These are phyloP conservation scores for Alternaria postmessia DNA, from an alignment of 2,329 filamentous ascomycete genomes.

Conservation along the genomic window DNA sequence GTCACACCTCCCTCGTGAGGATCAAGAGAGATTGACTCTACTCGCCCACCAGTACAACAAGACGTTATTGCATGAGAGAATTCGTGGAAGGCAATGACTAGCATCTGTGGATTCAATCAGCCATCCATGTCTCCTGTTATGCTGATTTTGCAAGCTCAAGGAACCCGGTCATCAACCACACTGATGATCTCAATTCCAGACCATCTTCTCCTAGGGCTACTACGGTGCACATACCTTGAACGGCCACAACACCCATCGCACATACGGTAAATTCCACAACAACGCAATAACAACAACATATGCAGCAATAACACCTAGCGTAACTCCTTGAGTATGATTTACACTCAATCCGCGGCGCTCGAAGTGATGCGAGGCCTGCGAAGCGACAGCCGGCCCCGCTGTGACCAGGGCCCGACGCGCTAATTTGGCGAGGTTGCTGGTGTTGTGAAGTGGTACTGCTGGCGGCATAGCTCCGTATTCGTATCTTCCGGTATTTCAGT, in stretches of 20 bases:
- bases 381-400: conserved; percentile 33
- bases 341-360: conserved; percentile 65
- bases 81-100: conserved; percentile 84
- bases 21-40: conserved; percentile 77
- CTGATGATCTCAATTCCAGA: no score
- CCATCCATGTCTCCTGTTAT: neutral
- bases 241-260: conserved; percentile 79
- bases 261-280: conserved; percentile 80
- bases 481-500: neutral
- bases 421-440: conserved; percentile 29
- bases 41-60: conserved; percentile 74
- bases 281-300: conserved; percentile 79
- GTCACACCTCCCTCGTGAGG: conserved; percentile 81
- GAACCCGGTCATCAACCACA: neutral
- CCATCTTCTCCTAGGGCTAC: neutral
- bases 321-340: conserved; percentile 74
- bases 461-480: conserved; percentile 31
- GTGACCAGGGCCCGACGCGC: conserved; percentile 39
- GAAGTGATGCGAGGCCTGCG: conserved; percentile 45
- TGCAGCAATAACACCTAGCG: conserved; percentile 73
- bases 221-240: conserved; percentile 68
- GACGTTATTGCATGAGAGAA: conserved; percentile 78
- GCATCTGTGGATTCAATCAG: conserved; percentile 19
- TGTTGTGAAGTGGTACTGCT: conserved; percentile 19
- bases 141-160: neutral